Percentiles rank a stretch among this genome's conserved stretches.
Evolutionary conservation across 1,284 basidiomycete species (phyloP).

Genomic region (Afroboletus lepidellus): DNA sequence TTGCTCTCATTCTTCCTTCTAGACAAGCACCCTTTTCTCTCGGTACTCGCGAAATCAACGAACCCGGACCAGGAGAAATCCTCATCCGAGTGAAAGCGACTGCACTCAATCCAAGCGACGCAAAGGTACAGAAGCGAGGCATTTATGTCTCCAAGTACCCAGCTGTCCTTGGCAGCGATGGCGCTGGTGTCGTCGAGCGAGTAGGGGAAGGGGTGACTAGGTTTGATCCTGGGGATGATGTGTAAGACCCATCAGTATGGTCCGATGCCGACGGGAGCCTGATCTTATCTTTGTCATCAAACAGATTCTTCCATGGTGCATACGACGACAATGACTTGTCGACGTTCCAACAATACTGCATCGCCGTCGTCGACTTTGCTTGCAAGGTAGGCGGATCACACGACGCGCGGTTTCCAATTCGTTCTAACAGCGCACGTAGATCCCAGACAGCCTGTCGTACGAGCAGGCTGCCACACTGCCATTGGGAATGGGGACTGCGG

Average conservation of each 20-base stretch:
- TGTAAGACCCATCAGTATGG: constrained; percentile 38
- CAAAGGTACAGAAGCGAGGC: constrained; percentile 36
- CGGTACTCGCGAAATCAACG: constrained; percentile 35
- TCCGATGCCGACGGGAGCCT: constrained; percentile 12
- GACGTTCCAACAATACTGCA: constrained; percentile 51
- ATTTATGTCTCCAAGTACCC: constrained; percentile 39
- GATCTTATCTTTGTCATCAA: constrained; percentile 20
- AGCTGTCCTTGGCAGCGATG: constrained; percentile 54
- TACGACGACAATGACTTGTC: constrained; percentile 38
- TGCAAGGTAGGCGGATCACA: constrained; percentile 38
- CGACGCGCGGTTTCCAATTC: neutral
- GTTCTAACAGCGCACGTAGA: constrained; percentile 22
- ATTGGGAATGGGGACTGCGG: constrained; percentile 31
- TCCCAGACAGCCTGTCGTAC: constrained; percentile 34
- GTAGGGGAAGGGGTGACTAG: constrained; percentile 51
- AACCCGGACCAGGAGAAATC: constrained; percentile 40
- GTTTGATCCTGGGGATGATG: constrained; percentile 55
- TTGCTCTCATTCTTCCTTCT: constrained; percentile 32
- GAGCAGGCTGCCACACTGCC: constrained; percentile 33
- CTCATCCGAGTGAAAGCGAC: constrained; percentile 41
- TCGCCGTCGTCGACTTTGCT: constrained; percentile 40
- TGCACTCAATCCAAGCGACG: constrained; percentile 45
- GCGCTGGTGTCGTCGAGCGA: constrained; percentile 53
- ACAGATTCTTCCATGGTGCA: constrained; percentile 43
- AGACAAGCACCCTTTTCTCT: constrained; percentile 31